Evolutionary conservation across 2,329 filamentous ascomycete genomes (phyloP), one percentile per base, ranked within the genome.

Genomic region (Neoascochyta sp.): DNA sequence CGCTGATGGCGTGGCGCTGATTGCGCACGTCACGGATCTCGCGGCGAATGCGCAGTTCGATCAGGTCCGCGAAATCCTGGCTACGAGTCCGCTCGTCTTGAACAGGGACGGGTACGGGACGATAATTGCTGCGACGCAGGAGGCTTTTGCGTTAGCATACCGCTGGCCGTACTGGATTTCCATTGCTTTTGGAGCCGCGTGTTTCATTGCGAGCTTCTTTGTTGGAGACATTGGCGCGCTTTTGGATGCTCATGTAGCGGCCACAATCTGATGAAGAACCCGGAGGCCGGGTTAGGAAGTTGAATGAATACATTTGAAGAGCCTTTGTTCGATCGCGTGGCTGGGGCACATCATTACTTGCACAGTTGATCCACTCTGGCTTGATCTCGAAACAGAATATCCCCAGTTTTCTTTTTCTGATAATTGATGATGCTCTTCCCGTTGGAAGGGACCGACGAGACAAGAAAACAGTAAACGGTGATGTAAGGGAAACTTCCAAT

Each of bases 131-230:
- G 74, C 75, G 1, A 74, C 77, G 0, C 72, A 76, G 43, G 49
- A 73, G 29, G 74, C 76, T 0, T 82, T 71, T 53, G 68, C 76
- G 0, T 64, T 73, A 27, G 71, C 70, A 7, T 83, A 81, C 42
- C 71, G 72, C 25, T 80, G 68, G 48, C 76, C 80, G 3, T 83
- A 80, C 50, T 75, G 76, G 53, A 67, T 68, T 15, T 79, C 74
- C 51, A 78, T 82, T 50, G 76, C 71, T 0, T 82, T 81, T 53
- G 79, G 79, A 0, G 65, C 41, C 0, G 51, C 78, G 0, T 70
- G 71, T 4, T 74, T 81, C 26, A 28, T 80, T n/a, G 68, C 76
- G 0, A 70, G 74, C 32, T 65, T 72, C 33, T 77, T 80, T 41
- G 55, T 82, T 52, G 75, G 73, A 2, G 71, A 80, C 45, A 78